Percentiles rank a stretch among this genome's conserved stretches.
Conservation (phyloP, 176 grass and related monocot species). For the Raddia distichophylla region DNA sequence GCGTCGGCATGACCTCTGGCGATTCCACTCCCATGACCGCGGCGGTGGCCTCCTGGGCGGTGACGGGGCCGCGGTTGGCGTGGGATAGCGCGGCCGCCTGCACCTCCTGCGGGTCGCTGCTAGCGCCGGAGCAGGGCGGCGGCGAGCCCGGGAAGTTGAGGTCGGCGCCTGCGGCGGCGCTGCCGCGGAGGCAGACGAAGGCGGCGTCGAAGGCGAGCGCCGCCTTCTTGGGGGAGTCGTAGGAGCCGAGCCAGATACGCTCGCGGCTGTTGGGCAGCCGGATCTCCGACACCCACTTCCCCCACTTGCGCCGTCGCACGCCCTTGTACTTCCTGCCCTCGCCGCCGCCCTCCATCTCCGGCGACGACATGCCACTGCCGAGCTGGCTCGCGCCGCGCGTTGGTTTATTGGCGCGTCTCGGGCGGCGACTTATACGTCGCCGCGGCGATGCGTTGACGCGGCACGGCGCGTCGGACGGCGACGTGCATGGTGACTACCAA, state of each 20-base stretch:
- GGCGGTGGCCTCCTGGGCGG: conserved; percentile 30
- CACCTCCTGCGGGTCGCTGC: conserved; percentile 55
- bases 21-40: conserved; percentile 32
- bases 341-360: conserved; percentile 18
- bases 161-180: conserved; percentile 35
- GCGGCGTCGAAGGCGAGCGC: conserved; percentile 82
- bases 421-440: conserved; percentile 45
- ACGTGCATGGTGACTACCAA: conserved; percentile 40
- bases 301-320: conserved; percentile 90
- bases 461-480: conserved; percentile 51
- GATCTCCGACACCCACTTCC: conserved; percentile 99
- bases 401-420: neutral
- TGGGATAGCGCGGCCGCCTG: conserved; percentile 65
- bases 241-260: conserved; percentile 81
- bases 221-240: conserved; percentile 75
- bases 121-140: conserved; percentile 38
- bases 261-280: conserved; percentile 86
- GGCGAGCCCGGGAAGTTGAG: conserved; percentile 84
- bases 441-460: conserved; percentile 44
- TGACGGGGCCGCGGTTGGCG: conserved; percentile 58
- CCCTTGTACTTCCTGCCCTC: conserved; percentile 65
- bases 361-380: conserved; percentile 15
- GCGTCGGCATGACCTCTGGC: neutral
- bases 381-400: neutral
- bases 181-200: conserved; percentile 73